phyloP scores from a whole-genome alignment of 177 flowering plant species.

The Vitis hybrid region DNA sequence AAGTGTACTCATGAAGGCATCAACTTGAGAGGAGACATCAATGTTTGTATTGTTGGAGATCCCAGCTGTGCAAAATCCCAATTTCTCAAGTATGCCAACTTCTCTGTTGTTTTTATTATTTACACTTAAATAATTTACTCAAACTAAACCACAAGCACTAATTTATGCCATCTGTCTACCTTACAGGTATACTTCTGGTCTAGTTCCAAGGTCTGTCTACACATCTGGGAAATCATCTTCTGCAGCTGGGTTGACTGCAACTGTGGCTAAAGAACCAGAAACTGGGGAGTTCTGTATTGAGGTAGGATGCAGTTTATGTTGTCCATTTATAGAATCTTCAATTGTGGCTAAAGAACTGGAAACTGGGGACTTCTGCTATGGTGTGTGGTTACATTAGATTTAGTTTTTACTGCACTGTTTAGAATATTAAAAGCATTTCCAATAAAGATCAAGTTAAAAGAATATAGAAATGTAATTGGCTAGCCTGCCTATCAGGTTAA shows the following conservation, averaged over 20 bases:
- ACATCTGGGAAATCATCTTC: constrained; percentile 98
- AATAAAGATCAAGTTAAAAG: no score
- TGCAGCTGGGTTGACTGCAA: constrained; percentile 98
- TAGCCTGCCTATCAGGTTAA: background rate
- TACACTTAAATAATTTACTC: constrained; percentile 2
- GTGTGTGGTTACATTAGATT: no score
- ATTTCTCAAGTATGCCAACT: constrained; percentile 76
- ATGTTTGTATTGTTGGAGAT: constrained; percentile 98
- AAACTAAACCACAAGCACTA: background rate
- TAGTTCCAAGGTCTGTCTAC: constrained; percentile 95
- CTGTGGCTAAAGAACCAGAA: constrained; percentile 99
- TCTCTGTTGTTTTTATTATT: background rate
- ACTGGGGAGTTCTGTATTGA: constrained; percentile 99
- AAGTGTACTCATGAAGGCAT: constrained; percentile 96
- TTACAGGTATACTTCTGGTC: constrained; percentile 69
- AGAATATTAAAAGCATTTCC: no score
- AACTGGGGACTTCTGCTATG: no score
- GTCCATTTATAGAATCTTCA: background rate
- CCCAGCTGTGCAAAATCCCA: constrained; percentile 99
- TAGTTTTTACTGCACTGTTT: no score
- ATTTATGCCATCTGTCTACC: constrained; percentile 8
- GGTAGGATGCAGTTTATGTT: constrained; percentile 42
- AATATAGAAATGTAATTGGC: no score
- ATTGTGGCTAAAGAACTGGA: no score
- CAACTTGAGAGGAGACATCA: constrained; percentile 94